Conservation (phyloP, 1,284 basidiomycete species). For the Fomitopsis betulina region DNA sequence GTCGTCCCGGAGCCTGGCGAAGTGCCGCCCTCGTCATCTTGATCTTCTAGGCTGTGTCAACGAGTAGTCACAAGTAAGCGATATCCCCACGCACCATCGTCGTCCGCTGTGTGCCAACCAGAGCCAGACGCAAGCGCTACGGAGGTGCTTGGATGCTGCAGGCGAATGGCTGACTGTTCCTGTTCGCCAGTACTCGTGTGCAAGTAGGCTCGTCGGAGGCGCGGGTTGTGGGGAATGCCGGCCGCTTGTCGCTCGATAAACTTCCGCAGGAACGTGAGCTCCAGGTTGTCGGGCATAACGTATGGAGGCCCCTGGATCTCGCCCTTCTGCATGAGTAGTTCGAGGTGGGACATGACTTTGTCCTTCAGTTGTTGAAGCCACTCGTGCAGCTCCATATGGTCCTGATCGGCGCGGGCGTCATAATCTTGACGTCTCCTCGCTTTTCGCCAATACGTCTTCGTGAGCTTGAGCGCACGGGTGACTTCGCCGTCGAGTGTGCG, state of each 20-base stretch:
- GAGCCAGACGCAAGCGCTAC: conserved; percentile 19
- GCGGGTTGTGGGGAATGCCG: conserved; percentile 70
- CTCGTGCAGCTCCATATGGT: conserved; percentile 81
- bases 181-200: conserved; percentile 19
- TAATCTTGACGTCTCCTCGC: conserved; percentile 73
- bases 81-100: conserved; percentile 10
- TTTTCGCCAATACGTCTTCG: conserved; percentile 80
- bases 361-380: conserved; percentile 81
- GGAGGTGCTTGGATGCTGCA: conserved; percentile 14
- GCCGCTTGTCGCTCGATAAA: conserved; percentile 73
- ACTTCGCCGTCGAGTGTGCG: conserved; percentile 69
- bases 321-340: conserved; percentile 78
- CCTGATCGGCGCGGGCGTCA: conserved; percentile 75
- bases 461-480: conserved; percentile 71
- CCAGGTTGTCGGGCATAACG: conserved; percentile 70
- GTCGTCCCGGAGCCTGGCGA: neutral
- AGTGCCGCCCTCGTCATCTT: neutral
- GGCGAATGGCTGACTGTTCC: conserved; percentile 17
- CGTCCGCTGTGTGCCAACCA: conserved; percentile 15
- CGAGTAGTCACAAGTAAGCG: too few species aligned
- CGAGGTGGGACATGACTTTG: conserved; percentile 80
- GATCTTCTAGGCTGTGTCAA: neutral
- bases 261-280: conserved; percentile 70
- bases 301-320: conserved; percentile 79
- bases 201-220: conserved; percentile 45